Evolutionary conservation across 176 grass and related monocot species (phyloP).

Genomic region (Carex pumila): DNA sequence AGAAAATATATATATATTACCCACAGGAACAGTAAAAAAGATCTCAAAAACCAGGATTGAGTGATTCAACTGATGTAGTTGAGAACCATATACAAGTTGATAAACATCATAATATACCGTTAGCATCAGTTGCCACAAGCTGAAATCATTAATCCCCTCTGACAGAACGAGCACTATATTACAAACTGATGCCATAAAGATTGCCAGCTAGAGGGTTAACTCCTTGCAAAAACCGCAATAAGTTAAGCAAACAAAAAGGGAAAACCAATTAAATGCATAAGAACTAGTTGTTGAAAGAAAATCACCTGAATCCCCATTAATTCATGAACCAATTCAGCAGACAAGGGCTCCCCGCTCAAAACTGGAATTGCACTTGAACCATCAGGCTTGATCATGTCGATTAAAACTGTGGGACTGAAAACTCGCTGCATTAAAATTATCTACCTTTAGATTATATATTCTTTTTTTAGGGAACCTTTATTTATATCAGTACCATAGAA

Average conservation of each 20-base stretch:
- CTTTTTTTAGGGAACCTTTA: no score
- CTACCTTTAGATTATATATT: neutral
- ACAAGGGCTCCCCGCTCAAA: conserved; percentile 53
- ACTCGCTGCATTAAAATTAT: conserved; percentile 52
- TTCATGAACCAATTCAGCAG: conserved; percentile 85
- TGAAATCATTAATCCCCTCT: conserved; percentile 61
- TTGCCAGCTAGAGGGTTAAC: conserved; percentile 68
- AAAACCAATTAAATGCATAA: neutral
- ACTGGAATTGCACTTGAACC: conserved; percentile 73
- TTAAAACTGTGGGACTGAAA: conserved; percentile 73
- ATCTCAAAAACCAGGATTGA: neutral
- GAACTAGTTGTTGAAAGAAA: neutral
- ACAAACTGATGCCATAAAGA: conserved; percentile 93
- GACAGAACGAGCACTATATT: conserved; percentile 82
- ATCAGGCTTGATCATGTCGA: conserved; percentile 83
- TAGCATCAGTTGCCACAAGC: conserved; percentile 93
- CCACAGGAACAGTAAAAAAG: neutral
- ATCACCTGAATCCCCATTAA: conserved; percentile 93
- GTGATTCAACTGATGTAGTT: neutral
- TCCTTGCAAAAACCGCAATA: conserved; percentile 70
- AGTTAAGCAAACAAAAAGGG: conserved; percentile 14
- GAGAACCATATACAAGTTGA: neutral
- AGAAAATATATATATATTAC: neutral
- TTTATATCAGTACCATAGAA: neutral
- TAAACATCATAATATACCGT: conserved; percentile 60